These are phyloP conservation scores for Colletotrichum ledebouriae DNA, from an alignment of 2,329 filamentous ascomycete genomes.

Conservation along the genomic window DNA sequence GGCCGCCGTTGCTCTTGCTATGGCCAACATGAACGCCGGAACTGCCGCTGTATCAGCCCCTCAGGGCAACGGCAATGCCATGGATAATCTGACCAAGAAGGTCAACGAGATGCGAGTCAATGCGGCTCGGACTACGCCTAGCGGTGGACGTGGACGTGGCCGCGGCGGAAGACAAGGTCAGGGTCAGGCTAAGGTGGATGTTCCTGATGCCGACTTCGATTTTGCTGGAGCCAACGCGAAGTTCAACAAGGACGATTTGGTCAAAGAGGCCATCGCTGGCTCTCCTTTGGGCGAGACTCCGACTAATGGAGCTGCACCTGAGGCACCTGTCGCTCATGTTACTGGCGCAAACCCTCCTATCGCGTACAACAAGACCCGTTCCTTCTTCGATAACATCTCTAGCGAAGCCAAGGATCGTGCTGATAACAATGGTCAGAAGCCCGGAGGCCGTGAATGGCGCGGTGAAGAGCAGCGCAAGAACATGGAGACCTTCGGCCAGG, in stretches of 20 bases:
- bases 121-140: slow-evolving; percentile 57
- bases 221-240: slow-evolving; percentile 74
- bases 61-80: slow-evolving; percentile 56
- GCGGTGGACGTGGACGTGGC: slow-evolving; percentile 61
- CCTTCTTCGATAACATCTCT: slow-evolving; percentile 99
- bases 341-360: slow-evolving; percentile 49
- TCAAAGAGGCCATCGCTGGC: slow-evolving; percentile 90
- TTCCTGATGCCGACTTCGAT: slow-evolving; percentile 92
- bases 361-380: slow-evolving; percentile 87
- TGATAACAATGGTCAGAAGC: slow-evolving; percentile 75
- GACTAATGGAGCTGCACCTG: slow-evolving; percentile 52
- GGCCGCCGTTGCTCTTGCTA: slow-evolving; percentile 83
- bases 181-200: slow-evolving; percentile 77
- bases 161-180: slow-evolving; percentile 59
- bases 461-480: slow-evolving; percentile 95
- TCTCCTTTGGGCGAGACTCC: slow-evolving; percentile 72
- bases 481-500: slow-evolving; percentile 97
- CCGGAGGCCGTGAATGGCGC: slow-evolving; percentile 89
- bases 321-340: slow-evolving; percentile 51
- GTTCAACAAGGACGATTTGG: slow-evolving; percentile 68
- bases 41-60: slow-evolving; percentile 47
- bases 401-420: slow-evolving; percentile 92
- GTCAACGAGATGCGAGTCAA: slow-evolving; percentile 83
- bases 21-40: slow-evolving; percentile 74
- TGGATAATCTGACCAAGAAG: slow-evolving; percentile 81